Percentiles rank a stretch among this genome's conserved stretches.
Conservation (phyloP, 2,329 filamentous ascomycete genomes). For the Apiospora saccharicola region DNA sequence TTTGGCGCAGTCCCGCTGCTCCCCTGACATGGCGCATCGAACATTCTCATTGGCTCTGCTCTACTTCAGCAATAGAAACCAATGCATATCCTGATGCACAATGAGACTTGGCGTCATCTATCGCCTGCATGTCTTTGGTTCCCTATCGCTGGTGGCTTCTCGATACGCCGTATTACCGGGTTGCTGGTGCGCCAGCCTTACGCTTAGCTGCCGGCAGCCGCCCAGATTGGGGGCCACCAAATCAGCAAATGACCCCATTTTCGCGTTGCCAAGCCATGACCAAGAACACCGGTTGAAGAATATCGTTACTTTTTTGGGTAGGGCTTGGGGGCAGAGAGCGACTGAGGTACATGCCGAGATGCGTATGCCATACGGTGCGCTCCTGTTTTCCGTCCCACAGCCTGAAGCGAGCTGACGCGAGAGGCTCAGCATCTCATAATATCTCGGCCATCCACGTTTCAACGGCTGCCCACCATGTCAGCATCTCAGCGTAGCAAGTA, state of each 20-base stretch:
- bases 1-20: constrained; percentile 2
- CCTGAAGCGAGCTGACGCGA: neutral
- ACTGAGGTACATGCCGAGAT: neutral
- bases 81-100: neutral
- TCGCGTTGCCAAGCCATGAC: neutral
- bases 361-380: neutral
- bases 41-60: neutral
- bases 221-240: neutral
- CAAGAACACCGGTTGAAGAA: neutral
- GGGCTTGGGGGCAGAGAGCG: neutral
- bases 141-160: neutral
- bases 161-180: constrained; percentile 7
- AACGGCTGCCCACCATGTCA: neutral
- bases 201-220: neutral
- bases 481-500: neutral
- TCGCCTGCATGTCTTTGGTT: neutral
- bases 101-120: constrained; percentile 19
- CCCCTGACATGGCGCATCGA: neutral
- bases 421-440: neutral
- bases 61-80: neutral
- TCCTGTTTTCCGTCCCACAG: neutral
- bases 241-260: neutral
- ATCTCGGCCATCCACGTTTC: neutral
- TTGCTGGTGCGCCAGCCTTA: neutral
- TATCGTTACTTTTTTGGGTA: neutral